These are phyloP conservation scores for Penicillium sp. DNA, from an alignment of 2,329 filamentous ascomycete genomes.

Conservation along the genomic window DNA sequence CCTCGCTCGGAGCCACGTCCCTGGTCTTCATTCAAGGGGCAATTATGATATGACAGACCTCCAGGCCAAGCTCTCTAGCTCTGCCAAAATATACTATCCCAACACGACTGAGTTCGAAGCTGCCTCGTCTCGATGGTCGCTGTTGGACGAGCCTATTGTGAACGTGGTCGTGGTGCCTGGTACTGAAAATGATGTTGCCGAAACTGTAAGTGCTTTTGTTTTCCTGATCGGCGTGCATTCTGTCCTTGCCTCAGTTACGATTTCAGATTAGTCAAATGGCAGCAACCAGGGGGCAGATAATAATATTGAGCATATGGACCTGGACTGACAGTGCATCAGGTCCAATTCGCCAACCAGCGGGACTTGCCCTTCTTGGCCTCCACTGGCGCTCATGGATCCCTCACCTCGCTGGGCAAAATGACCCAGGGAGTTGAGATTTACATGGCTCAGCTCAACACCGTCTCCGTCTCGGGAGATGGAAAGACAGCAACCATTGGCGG, in stretches of 20 bases:
- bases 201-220: constrained; percentile 43
- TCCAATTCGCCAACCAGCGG: constrained; percentile 52
- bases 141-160: constrained; percentile 44
- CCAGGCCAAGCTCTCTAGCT: constrained; percentile 34
- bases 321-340: constrained; percentile 28
- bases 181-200: constrained; percentile 52
- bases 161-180: constrained; percentile 52
- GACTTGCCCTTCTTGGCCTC: constrained; percentile 55
- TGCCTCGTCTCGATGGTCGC: constrained; percentile 51
- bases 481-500: constrained; percentile 53
- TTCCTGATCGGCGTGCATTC: not conserved
- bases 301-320: not conserved
- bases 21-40: constrained; percentile 12
- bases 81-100: constrained; percentile 47
- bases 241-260: not conserved
- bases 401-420: constrained; percentile 53
- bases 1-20: not conserved
- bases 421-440: constrained; percentile 55
- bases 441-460: constrained; percentile 47
- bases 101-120: constrained; percentile 43
- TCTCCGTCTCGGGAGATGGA: constrained; percentile 42
- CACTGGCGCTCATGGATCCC: constrained; percentile 56
- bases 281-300: not conserved
- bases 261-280: not conserved
- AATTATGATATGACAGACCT: constrained; percentile 22